Conservation (phyloP, 495 filamentous ascomycete species). For the Penicillium desertorum region DNA sequence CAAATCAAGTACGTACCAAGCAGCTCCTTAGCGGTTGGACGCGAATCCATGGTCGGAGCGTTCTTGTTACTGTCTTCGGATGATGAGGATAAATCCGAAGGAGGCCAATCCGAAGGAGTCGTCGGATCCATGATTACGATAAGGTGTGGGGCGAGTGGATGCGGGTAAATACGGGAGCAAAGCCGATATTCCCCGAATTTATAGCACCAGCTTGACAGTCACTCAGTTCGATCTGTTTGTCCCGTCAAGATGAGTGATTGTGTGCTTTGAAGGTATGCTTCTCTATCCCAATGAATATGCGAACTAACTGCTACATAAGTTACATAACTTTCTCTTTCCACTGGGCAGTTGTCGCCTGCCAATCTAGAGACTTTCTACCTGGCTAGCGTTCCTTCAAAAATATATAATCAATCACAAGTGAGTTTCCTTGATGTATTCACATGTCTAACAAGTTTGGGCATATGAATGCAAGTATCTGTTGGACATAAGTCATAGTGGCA, state of each 20-base stretch:
- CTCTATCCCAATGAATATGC: constrained; percentile 36
- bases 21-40: neutral
- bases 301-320: constrained; percentile 36
- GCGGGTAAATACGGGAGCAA: no score
- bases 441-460: constrained; percentile 16
- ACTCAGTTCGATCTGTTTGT: no score
- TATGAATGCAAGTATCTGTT: constrained; percentile 16
- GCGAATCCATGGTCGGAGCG: neutral
- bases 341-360: constrained; percentile 18
- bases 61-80: neutral
- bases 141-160: neutral
- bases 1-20: neutral
- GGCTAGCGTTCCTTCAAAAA: constrained; percentile 36
- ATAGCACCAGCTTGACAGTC: no score
- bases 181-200: no score
- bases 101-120: neutral
- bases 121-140: neutral
- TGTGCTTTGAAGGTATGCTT: constrained; percentile 28
- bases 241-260: constrained; percentile 22
- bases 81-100: neutral
- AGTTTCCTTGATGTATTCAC: constrained; percentile 21
- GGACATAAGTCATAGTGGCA: constrained; percentile 27
- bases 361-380: constrained; percentile 29
- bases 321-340: constrained; percentile 35
- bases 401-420: constrained; percentile 31